These are phyloP conservation scores for Acacia crassicarpa DNA, from an alignment of 306 rosid species.

Conservation along the genomic window DNA sequence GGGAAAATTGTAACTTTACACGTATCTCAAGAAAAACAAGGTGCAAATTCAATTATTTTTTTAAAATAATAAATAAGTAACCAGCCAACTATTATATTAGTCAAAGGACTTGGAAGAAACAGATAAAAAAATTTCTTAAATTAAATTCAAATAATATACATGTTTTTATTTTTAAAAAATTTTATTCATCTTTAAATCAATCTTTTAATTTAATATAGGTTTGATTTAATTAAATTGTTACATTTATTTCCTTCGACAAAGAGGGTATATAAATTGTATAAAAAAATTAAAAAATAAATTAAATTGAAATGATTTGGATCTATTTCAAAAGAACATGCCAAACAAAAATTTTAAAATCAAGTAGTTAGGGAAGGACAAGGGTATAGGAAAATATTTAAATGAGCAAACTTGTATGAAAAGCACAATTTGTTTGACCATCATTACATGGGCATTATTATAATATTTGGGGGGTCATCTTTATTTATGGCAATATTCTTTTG, in stretches of 20 bases:
- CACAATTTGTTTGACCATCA: slow-evolving; percentile 60
- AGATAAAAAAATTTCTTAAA: background rate
- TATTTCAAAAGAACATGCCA: background rate
- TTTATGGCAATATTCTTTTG: slow-evolving; percentile 12
- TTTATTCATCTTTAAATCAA: background rate
- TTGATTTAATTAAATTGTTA: background rate
- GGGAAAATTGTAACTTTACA: background rate
- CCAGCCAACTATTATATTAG: too few relatives aligned
- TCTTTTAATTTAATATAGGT: too few relatives aligned
- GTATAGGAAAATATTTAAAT: slow-evolving; percentile 15
- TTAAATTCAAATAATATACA: too few relatives aligned
- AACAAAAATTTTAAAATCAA: background rate
- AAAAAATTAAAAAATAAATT: too few relatives aligned
- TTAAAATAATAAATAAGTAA: background rate
- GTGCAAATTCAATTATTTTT: background rate
- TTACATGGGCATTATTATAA: slow-evolving; percentile 31
- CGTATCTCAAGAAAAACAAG: background rate
- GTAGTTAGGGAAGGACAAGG: background rate
- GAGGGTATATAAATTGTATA: background rate
- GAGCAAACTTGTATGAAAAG: slow-evolving; percentile 26
- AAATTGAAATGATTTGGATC: background rate
- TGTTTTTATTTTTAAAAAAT: too few relatives aligned
- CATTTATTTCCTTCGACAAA: background rate
- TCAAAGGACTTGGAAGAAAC: too few relatives aligned
- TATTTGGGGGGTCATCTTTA: slow-evolving; percentile 10